Percentiles rank a stretch among this genome's conserved stretches.
phyloP scores from a whole-genome alignment of 169 alveolate genomes.

The Plasmodium knowlesi region DNA sequence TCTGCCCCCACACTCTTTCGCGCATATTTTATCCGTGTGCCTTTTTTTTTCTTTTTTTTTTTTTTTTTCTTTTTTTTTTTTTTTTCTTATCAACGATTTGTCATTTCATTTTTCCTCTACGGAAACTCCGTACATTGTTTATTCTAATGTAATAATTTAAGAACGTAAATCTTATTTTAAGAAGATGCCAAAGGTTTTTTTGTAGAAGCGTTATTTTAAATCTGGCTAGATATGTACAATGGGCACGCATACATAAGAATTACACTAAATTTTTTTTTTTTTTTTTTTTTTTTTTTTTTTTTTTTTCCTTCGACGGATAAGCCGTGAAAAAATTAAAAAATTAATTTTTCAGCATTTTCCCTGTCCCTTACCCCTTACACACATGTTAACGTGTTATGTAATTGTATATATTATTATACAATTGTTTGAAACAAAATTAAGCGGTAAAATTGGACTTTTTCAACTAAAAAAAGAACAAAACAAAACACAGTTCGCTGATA shows the following conservation, averaged over 20 bases:
- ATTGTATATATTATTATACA: background rate
- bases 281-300: background rate
- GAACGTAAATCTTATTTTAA: background rate
- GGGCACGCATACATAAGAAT: background rate
- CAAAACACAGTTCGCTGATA: background rate
- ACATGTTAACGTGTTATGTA: background rate
- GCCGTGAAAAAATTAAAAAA: background rate
- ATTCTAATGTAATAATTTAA: background rate
- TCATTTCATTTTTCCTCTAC: background rate
- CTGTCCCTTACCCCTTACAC: background rate
- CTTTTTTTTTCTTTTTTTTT: background rate
- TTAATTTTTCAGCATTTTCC: background rate
- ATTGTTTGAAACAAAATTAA: background rate
- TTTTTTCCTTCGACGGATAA: background rate
- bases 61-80: background rate
- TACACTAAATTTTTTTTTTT: background rate
- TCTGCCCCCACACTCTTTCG: background rate
- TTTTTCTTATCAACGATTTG: background rate
- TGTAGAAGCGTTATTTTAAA: background rate
- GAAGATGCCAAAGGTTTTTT: background rate
- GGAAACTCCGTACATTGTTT: background rate
- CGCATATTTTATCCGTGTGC: background rate
- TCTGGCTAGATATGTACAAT: background rate
- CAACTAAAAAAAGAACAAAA: background rate
- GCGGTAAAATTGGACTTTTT: background rate